Percentiles rank a stretch among this genome's conserved stretches.
Conservation (phyloP, 805 yeast genomes). For the Dipodascopsis uninucleata region DNA sequence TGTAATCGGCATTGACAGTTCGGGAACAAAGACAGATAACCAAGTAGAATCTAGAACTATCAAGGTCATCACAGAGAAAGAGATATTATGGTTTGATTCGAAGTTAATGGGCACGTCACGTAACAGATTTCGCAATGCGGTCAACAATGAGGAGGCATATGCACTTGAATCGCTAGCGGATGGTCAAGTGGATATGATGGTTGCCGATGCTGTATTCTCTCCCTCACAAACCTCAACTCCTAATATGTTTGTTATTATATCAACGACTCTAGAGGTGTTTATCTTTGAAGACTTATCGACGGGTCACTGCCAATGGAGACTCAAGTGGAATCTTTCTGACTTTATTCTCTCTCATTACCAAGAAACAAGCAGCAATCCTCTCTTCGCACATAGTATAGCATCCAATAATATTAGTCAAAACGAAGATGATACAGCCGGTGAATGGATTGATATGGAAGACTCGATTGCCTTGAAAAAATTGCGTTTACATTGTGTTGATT, state of each 20-base stretch:
- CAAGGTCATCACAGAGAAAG: too few species aligned
- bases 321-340: background rate
- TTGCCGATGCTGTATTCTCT: constrained; percentile 7
- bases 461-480: background rate
- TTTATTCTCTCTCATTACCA: background rate
- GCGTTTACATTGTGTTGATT: constrained; percentile 18
- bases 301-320: constrained; percentile 5
- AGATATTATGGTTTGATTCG: too few species aligned
- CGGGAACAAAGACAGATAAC: too few species aligned
- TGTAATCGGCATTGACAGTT: too few species aligned
- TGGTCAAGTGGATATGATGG: background rate
- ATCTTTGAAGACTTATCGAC: background rate
- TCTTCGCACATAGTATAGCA: background rate
- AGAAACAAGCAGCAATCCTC: background rate
- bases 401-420: background rate
- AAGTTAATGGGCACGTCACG: too few species aligned
- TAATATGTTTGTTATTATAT: constrained; percentile 4
- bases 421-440: constrained; percentile 2
- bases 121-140: too few species aligned
- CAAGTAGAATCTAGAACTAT: too few species aligned
- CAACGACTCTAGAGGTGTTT: background rate
- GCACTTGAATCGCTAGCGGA: constrained; percentile 4
- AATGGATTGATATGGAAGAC: background rate
- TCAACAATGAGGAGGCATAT: too few species aligned
- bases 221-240: constrained; percentile 3